Percentiles rank a stretch among this genome's conserved stretches.
These are phyloP conservation scores for Herpetomonas samuelpessoai DNA, from an alignment of 208 protist genomes.

Conservation along the genomic window DNA sequence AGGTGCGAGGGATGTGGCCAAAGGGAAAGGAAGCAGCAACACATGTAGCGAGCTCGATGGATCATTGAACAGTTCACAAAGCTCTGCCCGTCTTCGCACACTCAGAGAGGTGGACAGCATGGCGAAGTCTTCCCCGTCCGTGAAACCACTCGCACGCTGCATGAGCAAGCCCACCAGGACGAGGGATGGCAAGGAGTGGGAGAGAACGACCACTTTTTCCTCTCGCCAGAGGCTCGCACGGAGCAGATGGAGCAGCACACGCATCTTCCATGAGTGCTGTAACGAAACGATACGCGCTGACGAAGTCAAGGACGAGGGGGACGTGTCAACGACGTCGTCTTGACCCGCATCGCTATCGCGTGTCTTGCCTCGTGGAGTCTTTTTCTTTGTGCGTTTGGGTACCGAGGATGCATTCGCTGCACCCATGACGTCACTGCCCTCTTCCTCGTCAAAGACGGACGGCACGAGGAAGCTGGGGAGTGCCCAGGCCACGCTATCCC, in stretches of 20 bases:
- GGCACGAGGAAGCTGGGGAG: conserved; percentile 14
- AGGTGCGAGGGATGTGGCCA: conserved; percentile 1
- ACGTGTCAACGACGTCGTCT: neutral
- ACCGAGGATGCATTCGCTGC: neutral
- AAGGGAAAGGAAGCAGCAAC: conserved; percentile 13
- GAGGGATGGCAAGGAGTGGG: conserved; percentile 18
- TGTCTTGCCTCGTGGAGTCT: too few relatives aligned
- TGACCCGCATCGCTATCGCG: neutral
- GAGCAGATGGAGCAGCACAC: conserved; percentile 10
- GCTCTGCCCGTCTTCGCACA: neutral
- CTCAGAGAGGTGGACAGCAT: conserved; percentile 9
- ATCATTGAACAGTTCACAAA: conserved; percentile 14
- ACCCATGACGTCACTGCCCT: neutral
- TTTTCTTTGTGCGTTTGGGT: too few relatives aligned
- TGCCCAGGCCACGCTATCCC: conserved; percentile 9
- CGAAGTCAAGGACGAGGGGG: neutral
- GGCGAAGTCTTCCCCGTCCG: conserved; percentile 18
- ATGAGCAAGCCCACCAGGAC: conserved; percentile 14
- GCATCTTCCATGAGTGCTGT: conserved; percentile 18
- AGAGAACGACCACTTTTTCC: conserved; percentile 19
- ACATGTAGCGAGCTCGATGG: conserved; percentile 2
- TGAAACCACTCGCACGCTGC: neutral
- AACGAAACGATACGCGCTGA: conserved; percentile 8
- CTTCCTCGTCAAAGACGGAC: conserved; percentile 13
- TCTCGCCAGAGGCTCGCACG: neutral